Conservation (phyloP, 192 early-diverging fungal species). For the Podila minutissima region DNA sequence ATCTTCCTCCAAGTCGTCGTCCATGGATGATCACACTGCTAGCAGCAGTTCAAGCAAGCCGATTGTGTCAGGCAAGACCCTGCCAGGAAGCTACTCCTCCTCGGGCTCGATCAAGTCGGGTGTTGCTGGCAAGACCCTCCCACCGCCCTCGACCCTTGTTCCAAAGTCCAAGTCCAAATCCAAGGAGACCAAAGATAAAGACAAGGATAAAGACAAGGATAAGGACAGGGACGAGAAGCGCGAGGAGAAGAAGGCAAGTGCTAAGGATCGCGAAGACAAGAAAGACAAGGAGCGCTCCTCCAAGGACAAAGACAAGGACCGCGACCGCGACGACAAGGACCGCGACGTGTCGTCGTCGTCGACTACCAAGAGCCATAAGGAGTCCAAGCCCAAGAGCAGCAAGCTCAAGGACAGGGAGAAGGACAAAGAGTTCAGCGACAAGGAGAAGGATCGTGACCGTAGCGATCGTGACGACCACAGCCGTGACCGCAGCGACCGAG, state of each 20-base stretch:
- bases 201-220: conserved; percentile 14
- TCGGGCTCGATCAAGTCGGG: conserved; percentile 10
- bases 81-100: conserved; percentile 25
- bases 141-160: neutral
- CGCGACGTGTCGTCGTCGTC: neutral
- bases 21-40: conserved; percentile 4
- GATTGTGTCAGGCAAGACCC: conserved; percentile 17
- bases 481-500: conserved; percentile 7
- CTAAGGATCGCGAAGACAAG: conserved; percentile 15
- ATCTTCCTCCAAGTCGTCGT: neutral
- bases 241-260: neutral
- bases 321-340: conserved; percentile 17
- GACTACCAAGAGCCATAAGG: conserved; percentile 30
- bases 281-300: conserved; percentile 17
- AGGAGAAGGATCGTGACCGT: conserved; percentile 19
- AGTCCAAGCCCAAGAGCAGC: conserved; percentile 52
- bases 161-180: conserved; percentile 47
- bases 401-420: conserved; percentile 54
- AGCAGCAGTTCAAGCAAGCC: conserved; percentile 5
- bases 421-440: conserved; percentile 52
- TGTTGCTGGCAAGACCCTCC: conserved; percentile 29
- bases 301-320: conserved; percentile 36
- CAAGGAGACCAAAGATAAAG: conserved; percentile 30
- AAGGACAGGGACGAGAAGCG: conserved; percentile 25
- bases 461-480: neutral